Conservation (phyloP, 768 basidiomycete genomes). For the button mushroom (Agaricus bisporus) region DNA sequence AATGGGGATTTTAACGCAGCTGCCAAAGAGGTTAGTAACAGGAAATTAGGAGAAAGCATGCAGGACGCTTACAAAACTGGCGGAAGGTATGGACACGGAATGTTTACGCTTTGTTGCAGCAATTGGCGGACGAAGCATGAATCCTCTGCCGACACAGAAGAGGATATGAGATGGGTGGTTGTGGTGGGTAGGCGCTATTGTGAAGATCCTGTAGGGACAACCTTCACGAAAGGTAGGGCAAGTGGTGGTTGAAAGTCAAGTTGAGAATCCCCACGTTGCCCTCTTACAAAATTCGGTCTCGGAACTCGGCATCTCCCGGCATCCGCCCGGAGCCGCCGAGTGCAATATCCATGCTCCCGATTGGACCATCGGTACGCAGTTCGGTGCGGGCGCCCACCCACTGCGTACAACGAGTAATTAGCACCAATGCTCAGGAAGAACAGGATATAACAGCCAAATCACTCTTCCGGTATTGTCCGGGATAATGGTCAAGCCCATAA, state of each 20-base stretch:
- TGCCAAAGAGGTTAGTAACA: background rate
- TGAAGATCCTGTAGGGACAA: slow-evolving; percentile 35
- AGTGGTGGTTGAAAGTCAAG: slow-evolving; percentile 10
- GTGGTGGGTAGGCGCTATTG: slow-evolving; percentile 57
- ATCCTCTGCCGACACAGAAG: slow-evolving; percentile 76
- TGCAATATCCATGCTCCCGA: background rate
- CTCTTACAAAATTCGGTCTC: slow-evolving; percentile 7
- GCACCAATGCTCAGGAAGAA: too few relatives aligned
- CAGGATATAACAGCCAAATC: too few relatives aligned
- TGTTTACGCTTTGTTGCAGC: slow-evolving; percentile 63
- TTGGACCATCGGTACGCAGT: background rate
- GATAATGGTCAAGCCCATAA: too few relatives aligned
- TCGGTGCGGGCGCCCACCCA: background rate
- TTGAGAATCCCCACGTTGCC: slow-evolving; percentile 10
- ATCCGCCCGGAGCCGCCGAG: background rate
- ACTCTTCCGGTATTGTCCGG: too few relatives aligned
- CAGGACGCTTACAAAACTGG: slow-evolving; percentile 42
- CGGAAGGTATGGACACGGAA: slow-evolving; percentile 42
- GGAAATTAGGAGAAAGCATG: background rate
- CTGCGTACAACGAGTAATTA: too few relatives aligned
- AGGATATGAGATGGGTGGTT: slow-evolving; percentile 31
- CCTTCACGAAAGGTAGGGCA: slow-evolving; percentile 16
- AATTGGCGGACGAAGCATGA: slow-evolving; percentile 91
- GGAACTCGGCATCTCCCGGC: background rate
- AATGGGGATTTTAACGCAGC: slow-evolving; percentile 48